Evolutionary conservation across 2,329 filamentous ascomycete genomes (phyloP).

Genomic region (Diaporthe humulicola): DNA sequence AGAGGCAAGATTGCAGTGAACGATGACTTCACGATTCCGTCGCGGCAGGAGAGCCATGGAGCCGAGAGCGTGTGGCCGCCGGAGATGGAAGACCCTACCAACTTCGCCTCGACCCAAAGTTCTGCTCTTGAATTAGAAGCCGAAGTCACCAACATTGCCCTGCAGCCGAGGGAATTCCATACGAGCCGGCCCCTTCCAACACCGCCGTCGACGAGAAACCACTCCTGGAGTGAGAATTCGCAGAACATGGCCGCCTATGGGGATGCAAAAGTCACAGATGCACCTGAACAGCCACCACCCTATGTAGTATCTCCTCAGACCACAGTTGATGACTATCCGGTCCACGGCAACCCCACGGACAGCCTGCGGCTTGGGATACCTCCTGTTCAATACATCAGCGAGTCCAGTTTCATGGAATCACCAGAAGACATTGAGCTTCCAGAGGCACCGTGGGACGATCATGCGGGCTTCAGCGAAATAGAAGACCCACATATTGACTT

Average conservation of each 20-base stretch:
- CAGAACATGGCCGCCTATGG: neutral
- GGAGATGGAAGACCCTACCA: constrained; percentile 10
- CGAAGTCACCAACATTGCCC: neutral
- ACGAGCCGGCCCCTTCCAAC: neutral
- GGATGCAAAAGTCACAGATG: neutral
- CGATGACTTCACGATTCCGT: neutral
- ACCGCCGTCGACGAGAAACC: neutral
- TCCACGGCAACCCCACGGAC: neutral
- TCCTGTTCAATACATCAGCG: neutral
- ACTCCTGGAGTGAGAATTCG: constrained; percentile 14
- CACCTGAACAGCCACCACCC: neutral
- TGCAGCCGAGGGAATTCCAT: neutral
- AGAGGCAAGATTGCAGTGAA: neutral
- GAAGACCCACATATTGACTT: neutral
- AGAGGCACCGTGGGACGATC: neutral
- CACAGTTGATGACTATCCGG: neutral
- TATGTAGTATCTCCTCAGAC: neutral
- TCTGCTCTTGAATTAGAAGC: neutral
- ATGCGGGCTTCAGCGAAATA: neutral
- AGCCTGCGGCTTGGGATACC: neutral
- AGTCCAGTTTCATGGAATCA: neutral
- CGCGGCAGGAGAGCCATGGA: neutral
- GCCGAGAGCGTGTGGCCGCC: neutral
- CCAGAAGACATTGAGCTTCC: neutral
- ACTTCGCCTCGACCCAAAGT: neutral